Conservation (phyloP, 352 stramenopile genomes). For the Aphanomyces astaci region DNA sequence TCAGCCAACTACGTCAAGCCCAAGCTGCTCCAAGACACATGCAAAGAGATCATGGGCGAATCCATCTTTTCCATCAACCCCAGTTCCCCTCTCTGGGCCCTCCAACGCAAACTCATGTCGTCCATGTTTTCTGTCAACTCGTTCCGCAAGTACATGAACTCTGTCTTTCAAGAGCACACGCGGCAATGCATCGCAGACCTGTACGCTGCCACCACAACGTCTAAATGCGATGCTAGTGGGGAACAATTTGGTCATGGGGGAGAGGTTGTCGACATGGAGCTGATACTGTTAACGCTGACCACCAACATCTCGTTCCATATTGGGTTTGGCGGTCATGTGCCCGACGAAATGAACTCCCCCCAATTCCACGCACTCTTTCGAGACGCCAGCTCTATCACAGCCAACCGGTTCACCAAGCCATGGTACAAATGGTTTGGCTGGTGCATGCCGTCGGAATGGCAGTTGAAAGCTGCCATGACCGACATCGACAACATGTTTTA, state of each 20-base stretch:
- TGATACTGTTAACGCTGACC: constrained; percentile 11
- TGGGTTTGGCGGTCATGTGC: constrained; percentile 19
- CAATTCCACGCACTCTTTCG: constrained; percentile 18
- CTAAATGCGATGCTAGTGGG: background rate
- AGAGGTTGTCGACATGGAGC: constrained; percentile 21
- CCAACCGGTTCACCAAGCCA: constrained; percentile 19
- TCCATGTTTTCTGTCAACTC: constrained; percentile 25
- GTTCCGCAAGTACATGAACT: constrained; percentile 23
- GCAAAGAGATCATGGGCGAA: constrained; percentile 54
- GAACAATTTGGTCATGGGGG: no score
- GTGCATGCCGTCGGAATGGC: constrained; percentile 12
- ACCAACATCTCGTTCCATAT: constrained; percentile 23
- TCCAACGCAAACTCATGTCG: constrained; percentile 22
- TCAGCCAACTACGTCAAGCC: constrained; percentile 70
- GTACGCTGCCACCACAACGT: background rate
- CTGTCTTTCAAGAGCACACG: constrained; percentile 14
- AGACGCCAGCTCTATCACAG: constrained; percentile 10
- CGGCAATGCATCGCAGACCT: background rate
- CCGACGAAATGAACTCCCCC: constrained; percentile 4
- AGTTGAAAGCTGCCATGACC: background rate
- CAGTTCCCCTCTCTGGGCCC: constrained; percentile 17
- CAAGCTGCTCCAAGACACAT: constrained; percentile 54
- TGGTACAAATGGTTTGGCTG: constrained; percentile 17
- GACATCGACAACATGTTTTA: constrained; percentile 16
- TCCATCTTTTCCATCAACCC: constrained; percentile 73